Evolutionary conservation across 352 stramenopile genomes (phyloP).

Genomic region (Pythium sukuiense): DNA sequence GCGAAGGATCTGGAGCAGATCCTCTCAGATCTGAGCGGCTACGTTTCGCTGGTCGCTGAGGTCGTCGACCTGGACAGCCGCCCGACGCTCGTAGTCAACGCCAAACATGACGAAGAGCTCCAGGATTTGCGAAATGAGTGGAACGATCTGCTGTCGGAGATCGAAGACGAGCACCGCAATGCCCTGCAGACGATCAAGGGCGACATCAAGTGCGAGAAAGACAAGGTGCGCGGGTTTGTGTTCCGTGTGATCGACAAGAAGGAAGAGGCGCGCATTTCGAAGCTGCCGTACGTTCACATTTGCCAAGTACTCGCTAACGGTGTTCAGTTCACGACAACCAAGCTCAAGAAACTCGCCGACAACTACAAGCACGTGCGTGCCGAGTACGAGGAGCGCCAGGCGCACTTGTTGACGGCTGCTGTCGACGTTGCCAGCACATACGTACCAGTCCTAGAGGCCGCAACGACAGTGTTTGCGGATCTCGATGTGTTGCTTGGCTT

Average conservation of each 20-base stretch:
- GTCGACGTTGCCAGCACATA: conserved; percentile 96
- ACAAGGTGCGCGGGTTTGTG: conserved; percentile 89
- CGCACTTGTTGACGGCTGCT: conserved; percentile 89
- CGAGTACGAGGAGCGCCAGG: conserved; percentile 93
- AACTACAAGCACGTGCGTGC: conserved; percentile 82
- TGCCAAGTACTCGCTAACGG: conserved; percentile 97
- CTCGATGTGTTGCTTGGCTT: conserved; percentile 96
- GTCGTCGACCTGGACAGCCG: conserved; percentile 84
- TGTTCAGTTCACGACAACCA: conserved; percentile 96
- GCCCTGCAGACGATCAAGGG: conserved; percentile 64
- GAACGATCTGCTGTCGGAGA: conserved; percentile 62
- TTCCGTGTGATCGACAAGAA: conserved; percentile 95
- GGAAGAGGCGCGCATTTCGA: conserved; percentile 89
- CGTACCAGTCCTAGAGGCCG: conserved; percentile 93
- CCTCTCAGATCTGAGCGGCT: conserved; percentile 59
- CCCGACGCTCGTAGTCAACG: conserved; percentile 75
- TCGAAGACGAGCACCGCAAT: conserved; percentile 82
- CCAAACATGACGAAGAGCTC: conserved; percentile 85
- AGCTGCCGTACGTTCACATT: conserved; percentile 87
- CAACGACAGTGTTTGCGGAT: conserved; percentile 83
- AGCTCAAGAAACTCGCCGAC: conserved; percentile 82
- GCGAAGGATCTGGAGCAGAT: conserved; percentile 53
- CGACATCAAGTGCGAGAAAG: conserved; percentile 92
- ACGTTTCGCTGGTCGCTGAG: conserved; percentile 74
- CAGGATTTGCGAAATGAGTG: conserved; percentile 72